These are phyloP conservation scores for Exophiala sideris DNA, from an alignment of 2,329 filamentous ascomycete genomes.

Conservation along the genomic window DNA sequence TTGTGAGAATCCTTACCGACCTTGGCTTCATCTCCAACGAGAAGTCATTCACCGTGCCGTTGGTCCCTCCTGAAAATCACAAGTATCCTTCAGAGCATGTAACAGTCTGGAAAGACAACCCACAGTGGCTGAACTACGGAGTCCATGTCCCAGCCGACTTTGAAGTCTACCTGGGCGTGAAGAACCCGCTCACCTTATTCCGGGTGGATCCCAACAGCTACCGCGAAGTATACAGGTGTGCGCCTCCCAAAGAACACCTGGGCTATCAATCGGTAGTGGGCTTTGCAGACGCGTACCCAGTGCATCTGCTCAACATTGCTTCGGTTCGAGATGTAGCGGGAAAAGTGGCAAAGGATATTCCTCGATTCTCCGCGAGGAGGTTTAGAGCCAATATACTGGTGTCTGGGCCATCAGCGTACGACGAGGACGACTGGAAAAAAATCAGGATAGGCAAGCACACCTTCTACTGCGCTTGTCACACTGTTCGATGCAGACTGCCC, in stretches of 20 bases:
- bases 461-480: conserved; percentile 32
- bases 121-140: conserved; percentile 40
- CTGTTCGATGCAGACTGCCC: conserved; percentile 55
- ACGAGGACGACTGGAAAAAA: conserved; percentile 57
- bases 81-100: conserved; percentile 47
- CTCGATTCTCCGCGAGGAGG: conserved; percentile 49
- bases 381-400: conserved; percentile 59
- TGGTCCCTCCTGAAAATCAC: conserved; percentile 46
- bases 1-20: conserved; percentile 17
- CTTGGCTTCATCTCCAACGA: conserved; percentile 35
- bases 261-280: conserved; percentile 54
- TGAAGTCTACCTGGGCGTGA: conserved; percentile 48
- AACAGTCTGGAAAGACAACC: conserved; percentile 55
- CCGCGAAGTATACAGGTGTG: conserved; percentile 53
- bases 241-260: conserved; percentile 50
- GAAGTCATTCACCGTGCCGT: conserved; percentile 51
- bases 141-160: conserved; percentile 47
- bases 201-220: conserved; percentile 45
- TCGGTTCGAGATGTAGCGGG: conserved; percentile 52
- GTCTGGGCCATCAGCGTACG: conserved; percentile 51
- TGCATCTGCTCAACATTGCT: conserved; percentile 55
- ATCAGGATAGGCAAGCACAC: conserved; percentile 40
- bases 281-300: conserved; percentile 58
- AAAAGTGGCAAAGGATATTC: conserved; percentile 38
- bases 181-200: conserved; percentile 53